These are phyloP conservation scores for Apiotrichum montevideense DNA, from an alignment of 1,284 basidiomycete species.

Conservation along the genomic window DNA sequence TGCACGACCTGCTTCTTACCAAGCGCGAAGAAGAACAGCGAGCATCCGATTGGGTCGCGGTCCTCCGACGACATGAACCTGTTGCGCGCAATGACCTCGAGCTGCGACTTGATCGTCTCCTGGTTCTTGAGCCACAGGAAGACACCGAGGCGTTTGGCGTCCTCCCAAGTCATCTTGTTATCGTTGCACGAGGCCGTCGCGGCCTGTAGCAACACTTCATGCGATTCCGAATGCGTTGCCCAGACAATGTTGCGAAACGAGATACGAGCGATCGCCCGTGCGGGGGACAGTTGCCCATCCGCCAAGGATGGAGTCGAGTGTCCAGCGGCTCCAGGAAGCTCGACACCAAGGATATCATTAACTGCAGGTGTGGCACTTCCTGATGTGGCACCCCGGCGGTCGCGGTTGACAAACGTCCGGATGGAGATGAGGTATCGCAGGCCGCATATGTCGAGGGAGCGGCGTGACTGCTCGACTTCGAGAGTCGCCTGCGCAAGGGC, in stretches of 20 bases:
- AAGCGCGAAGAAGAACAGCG: slow-evolving; percentile 89
- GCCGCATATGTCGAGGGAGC: slow-evolving; percentile 80
- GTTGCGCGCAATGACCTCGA: slow-evolving; percentile 87
- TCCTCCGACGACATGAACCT: slow-evolving; percentile 79
- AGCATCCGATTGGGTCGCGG: slow-evolving; percentile 82
- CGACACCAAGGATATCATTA: slow-evolving; percentile 53
- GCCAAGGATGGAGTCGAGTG: slow-evolving; percentile 64
- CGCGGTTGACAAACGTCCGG: slow-evolving; percentile 50
- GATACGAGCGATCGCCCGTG: slow-evolving; percentile 2
- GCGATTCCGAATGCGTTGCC: slow-evolving; percentile 90
- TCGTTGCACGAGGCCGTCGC: slow-evolving; percentile 62
- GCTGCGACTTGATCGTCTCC: slow-evolving; percentile 69
- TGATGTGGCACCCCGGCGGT: slow-evolving; percentile 18
- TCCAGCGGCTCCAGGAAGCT: slow-evolving; percentile 59
- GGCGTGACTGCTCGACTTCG: slow-evolving; percentile 81
- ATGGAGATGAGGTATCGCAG: slow-evolving; percentile 83
- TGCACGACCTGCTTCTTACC: slow-evolving; percentile 87
- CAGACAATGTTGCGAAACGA: slow-evolving; percentile 87
- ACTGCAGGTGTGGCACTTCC: slow-evolving; percentile 21
- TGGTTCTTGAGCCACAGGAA: slow-evolving; percentile 78
- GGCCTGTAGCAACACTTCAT: slow-evolving; percentile 69
- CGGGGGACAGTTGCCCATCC: not conserved
- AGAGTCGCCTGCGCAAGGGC: slow-evolving; percentile 76
- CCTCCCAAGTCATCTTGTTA: slow-evolving; percentile 79
- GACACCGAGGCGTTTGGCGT: slow-evolving; percentile 77